Conservation (phyloP, 2,329 filamentous ascomycete species). For the Phyllosticta capitalensis region DNA sequence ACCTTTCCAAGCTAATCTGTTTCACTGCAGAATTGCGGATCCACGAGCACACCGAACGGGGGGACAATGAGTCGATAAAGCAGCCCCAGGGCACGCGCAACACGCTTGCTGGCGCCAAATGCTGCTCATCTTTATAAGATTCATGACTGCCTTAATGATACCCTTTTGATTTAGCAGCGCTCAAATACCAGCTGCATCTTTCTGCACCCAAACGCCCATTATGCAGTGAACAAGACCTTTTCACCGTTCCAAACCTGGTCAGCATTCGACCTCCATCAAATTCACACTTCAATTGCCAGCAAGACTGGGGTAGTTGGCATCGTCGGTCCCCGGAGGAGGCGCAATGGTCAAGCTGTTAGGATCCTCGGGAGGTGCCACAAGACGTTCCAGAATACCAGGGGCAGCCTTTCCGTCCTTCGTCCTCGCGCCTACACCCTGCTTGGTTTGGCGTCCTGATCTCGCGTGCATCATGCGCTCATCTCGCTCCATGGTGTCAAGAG, state of each 20-base stretch:
- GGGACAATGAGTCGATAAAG: conserved; percentile 88
- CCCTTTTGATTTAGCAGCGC: background rate
- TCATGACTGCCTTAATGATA: conserved; percentile 7
- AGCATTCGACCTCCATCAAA: no score
- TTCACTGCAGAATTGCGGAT: conserved; percentile 64
- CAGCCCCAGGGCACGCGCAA: conserved; percentile 39
- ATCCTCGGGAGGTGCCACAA: conserved; percentile 35
- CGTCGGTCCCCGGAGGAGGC: conserved; percentile 70
- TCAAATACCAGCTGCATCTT: background rate
- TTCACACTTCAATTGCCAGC: conserved; percentile 56
- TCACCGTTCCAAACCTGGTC: background rate
- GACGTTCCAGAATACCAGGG: background rate
- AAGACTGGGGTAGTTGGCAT: conserved; percentile 77
- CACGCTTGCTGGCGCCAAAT: conserved; percentile 25
- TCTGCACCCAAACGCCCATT: conserved; percentile 17
- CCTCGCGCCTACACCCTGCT: conserved; percentile 19
- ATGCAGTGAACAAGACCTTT: conserved; percentile 17
- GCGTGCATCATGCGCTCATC: conserved; percentile 76
- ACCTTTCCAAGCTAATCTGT: conserved; percentile 11
- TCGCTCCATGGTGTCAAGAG: conserved; percentile 82
- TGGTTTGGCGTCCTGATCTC: conserved; percentile 54
- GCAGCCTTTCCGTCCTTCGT: conserved; percentile 17
- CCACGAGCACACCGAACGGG: conserved; percentile 81
- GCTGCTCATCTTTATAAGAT: conserved; percentile 24
- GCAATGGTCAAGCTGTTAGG: conserved; percentile 48